phyloP scores from a whole-genome alignment of 1,284 basidiomycete species.

The Apiotrichum siamense region DNA sequence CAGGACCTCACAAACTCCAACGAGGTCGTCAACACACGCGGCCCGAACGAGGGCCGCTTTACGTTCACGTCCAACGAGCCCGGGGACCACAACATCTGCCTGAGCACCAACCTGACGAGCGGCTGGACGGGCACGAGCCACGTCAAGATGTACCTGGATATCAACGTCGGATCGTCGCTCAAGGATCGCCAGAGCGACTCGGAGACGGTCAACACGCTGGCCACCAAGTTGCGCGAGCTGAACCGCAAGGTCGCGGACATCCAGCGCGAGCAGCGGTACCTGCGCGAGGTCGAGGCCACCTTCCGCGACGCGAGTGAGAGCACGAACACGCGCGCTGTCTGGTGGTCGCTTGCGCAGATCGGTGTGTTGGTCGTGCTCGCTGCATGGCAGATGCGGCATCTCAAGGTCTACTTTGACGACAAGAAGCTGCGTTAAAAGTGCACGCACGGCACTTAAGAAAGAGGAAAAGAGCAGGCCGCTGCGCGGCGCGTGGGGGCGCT shows the following conservation, averaged over 20 bases:
- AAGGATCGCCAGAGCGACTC: conserved; percentile 62
- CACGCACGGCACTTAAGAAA: neutral
- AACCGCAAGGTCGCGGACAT: conserved; percentile 91
- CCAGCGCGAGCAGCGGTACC: conserved; percentile 92
- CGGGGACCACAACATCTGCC: conserved; percentile 94
- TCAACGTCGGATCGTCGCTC: conserved; percentile 82
- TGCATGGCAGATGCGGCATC: conserved; percentile 85
- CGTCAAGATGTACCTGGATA: conserved; percentile 89
- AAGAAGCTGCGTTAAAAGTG: conserved; percentile 64
- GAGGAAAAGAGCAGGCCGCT: neutral
- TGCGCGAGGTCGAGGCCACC: conserved; percentile 88
- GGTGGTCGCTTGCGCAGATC: conserved; percentile 88
- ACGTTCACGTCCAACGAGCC: conserved; percentile 91
- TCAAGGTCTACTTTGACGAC: conserved; percentile 84
- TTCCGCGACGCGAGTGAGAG: conserved; percentile 83
- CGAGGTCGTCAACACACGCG: conserved; percentile 74
- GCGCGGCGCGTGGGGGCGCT: neutral
- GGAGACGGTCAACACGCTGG: conserved; percentile 78
- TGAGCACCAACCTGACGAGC: conserved; percentile 76
- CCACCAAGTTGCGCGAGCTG: conserved; percentile 78
- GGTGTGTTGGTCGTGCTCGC: conserved; percentile 76
- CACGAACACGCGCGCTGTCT: conserved; percentile 83
- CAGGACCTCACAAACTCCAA: conserved; percentile 34
- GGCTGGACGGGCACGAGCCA: conserved; percentile 77
- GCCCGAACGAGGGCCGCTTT: conserved; percentile 83